Evolutionary conservation across 139 green algal genomes (phyloP), one percentile per base, ranked within the genome.

Genomic region (Auxenochlorella pyrenoidosa): DNA sequence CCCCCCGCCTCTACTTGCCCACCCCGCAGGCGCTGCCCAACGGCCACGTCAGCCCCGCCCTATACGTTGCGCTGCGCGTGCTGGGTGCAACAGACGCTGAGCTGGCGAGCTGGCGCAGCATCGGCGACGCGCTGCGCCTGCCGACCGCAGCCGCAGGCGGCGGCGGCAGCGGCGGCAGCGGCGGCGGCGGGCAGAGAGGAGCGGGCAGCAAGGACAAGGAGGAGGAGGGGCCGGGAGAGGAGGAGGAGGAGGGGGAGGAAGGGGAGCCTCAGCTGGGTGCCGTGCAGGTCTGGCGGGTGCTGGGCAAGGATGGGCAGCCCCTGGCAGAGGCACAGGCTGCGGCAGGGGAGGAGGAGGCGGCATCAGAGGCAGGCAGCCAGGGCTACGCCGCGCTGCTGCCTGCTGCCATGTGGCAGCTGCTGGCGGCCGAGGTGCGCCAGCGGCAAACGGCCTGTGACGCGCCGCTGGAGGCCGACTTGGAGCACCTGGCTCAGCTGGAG

Each of bases 101-200:
- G 76, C 75, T 72, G 38, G 30, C 41, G 22, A 6, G 21, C 40
- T 91, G 86, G 87, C 44, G 77, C 40, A 73, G 70, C 65, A 44
- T 90, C 0, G 84, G 89, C 0, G 94, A 94, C 82, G 90, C 85
- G 3, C 87, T 93, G 40, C 78, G 90, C 41, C 78, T 72, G 1
- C 36, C 76, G 4, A 0, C 38, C 32, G 58, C 63, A 30, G 73
- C 59, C 68, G 40, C 30, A 30, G 41, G 6, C 41, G 54, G 75
- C 75, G 30, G 75, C 75, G 26, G 75, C 60, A 60, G 81, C 63
- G 51, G 77, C 40, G 24, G 80, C 60, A 65, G 47, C 3, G 30
- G 40, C 21, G 5, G 66, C 6, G 47, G 47, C 6, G 47, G 6
- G 54, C 47, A 54, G 47, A 10, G 34, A 26, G 76, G 76, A 15